phyloP scores from a whole-genome alignment of 2,329 filamentous ascomycete genomes.

The Nemania abortiva region DNA sequence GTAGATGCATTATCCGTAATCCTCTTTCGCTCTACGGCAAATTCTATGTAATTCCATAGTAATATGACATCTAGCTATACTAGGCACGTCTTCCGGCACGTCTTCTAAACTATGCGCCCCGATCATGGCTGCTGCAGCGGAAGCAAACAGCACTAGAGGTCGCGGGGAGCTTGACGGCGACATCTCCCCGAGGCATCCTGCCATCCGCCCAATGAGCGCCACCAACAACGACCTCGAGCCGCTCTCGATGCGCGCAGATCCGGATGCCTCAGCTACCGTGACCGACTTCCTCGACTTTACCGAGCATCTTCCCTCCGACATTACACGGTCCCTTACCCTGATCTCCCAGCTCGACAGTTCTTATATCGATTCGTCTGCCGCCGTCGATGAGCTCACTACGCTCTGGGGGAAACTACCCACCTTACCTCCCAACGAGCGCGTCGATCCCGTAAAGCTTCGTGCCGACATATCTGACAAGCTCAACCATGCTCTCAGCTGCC shows the following conservation, averaged over 20 bases:
- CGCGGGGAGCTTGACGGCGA: conserved; percentile 45
- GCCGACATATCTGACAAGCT: conserved; percentile 71
- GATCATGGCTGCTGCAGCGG: conserved; percentile 42
- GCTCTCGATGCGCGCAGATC: conserved; percentile 68
- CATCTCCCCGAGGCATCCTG: conserved; percentile 51
- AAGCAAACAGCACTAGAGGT: conserved; percentile 39
- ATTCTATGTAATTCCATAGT: conserved; percentile 6
- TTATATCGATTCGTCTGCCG: conserved; percentile 67
- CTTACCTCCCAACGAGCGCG: conserved; percentile 61
- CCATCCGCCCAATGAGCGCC: conserved; percentile 35
- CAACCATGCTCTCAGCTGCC: conserved; percentile 65
- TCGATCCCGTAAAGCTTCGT: conserved; percentile 64
- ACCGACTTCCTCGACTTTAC: conserved; percentile 78
- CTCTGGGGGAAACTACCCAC: conserved; percentile 68
- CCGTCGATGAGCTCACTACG: conserved; percentile 68
- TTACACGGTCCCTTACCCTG: conserved; percentile 73
- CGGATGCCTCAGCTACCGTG: conserved; percentile 76
- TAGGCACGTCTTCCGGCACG: neutral
- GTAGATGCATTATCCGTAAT: conserved; percentile 2
- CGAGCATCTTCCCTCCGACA: conserved; percentile 76
- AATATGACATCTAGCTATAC: conserved; percentile 25
- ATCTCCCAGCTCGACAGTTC: conserved; percentile 73
- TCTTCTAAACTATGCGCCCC: conserved; percentile 18
- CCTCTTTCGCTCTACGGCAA: neutral
- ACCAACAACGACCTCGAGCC: conserved; percentile 57